Evolutionary conservation across 2,329 filamentous ascomycete species (phyloP), one percentile per base, ranked within the genome.

Genomic region (Torrubiellomyces zombiae): DNA sequence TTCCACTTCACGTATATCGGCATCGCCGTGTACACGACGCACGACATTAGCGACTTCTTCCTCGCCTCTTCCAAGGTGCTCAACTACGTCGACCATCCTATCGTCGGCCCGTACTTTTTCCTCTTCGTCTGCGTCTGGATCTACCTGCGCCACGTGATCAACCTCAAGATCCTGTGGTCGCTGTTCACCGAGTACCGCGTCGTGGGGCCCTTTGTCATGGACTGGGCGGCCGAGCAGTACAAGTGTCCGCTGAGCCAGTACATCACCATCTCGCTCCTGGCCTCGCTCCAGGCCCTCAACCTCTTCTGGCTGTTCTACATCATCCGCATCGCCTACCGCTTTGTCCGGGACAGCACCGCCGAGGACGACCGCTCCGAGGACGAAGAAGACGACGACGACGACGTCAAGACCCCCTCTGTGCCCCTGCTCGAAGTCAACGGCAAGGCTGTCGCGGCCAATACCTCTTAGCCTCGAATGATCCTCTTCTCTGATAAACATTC

Each of bases 1-100:
- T 95, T 93, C 60, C 85, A 95, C 54, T 95, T 94, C 51, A 91
- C 83, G 12, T 86, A 93, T 53, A 91, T 95, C 48, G 85, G 85
- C 14, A 56, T 94, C 28, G 80, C 82, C 12, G 82, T 95, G 17
- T 95, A 93, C 52, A 82, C 89, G 33, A 93, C 85, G 7, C 82
- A 92, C 51, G 85, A 95, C 45, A 79, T 94, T 33, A 83, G 75
- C 31, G 85, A 94, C 50, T 93, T 94, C 56, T 94, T 94, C 67
- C 66, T 94, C 21, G 85, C 86, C 18, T 89, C 80, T 2, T 92
- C 82, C 32, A 94, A 94, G 57, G 69, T 75, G 5, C 68, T 94
- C 39, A 92, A 93, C 57, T 94, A 95, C 55, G 56, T 94, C 38
- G 78, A 92, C 45, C 72, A 74, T 28, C 58, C 66, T 29, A 57